Evolutionary conservation across 441 rosid genomes (phyloP).

Genomic region (Kokia cookei): DNA sequence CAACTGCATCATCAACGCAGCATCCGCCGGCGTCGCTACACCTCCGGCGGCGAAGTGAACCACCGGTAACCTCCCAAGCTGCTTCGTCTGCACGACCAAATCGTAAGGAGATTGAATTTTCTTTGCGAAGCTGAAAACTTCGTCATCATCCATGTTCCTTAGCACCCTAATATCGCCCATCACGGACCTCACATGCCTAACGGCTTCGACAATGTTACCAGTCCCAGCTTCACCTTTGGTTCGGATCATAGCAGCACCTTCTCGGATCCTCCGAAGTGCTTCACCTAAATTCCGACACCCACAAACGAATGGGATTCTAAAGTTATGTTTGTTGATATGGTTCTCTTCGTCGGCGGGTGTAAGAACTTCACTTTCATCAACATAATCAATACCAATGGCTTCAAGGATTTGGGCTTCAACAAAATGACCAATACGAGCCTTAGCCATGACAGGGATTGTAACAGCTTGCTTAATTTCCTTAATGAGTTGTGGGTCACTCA

Average conservation of each 20-base stretch:
- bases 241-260: constrained; percentile 94
- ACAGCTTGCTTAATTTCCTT: constrained; percentile 77
- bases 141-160: constrained; percentile 91
- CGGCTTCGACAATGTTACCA: constrained; percentile 82
- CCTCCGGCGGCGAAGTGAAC: constrained; percentile 98
- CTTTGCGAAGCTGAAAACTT: constrained; percentile 83
- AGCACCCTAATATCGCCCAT: constrained; percentile 77
- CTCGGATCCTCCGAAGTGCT: constrained; percentile 77
- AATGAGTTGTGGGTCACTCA: constrained; percentile 89
- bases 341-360: constrained; percentile 79
- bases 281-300: constrained; percentile 86
- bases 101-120: constrained; percentile 82
- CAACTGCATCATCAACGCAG: constrained; percentile 96
- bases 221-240: constrained; percentile 98
- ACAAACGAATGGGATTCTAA: constrained; percentile 88
- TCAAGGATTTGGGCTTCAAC: constrained; percentile 93
- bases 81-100: constrained; percentile 93
- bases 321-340: constrained; percentile 91
- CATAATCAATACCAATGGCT: constrained; percentile 79
- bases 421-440: constrained; percentile 91
- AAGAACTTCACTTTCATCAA: constrained; percentile 85
- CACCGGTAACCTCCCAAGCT: constrained; percentile 89
- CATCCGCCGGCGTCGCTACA: constrained; percentile 95
- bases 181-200: constrained; percentile 85
- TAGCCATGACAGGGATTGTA: constrained; percentile 96